Conservation (phyloP, 768 basidiomycete species). For the Termitomyces sp. region DNA sequence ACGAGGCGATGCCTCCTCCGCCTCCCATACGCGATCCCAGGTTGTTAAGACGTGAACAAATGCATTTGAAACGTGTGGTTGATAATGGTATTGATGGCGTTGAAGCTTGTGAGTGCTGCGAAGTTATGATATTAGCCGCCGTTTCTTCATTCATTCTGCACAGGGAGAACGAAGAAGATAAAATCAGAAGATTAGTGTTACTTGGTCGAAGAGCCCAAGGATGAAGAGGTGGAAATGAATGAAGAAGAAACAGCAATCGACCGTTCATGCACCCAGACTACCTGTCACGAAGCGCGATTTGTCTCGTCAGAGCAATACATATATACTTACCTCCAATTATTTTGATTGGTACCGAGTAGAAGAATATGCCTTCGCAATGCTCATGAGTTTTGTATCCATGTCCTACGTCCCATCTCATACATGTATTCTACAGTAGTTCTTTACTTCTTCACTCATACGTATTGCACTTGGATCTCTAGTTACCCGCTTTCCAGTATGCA, state of each 20-base stretch:
- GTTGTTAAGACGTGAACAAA: neutral
- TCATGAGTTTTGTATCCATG: no score
- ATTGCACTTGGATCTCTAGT: slow-evolving; percentile 16
- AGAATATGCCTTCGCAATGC: no score
- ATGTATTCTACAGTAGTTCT: slow-evolving; percentile 5
- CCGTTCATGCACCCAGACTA: neutral
- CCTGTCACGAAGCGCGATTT: neutral
- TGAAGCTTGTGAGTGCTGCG: neutral
- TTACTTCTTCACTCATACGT: neutral
- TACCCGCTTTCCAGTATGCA: slow-evolving; percentile 87
- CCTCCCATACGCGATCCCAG: slow-evolving; percentile 1
- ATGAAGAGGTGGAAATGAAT: neutral
- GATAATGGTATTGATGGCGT: neutral
- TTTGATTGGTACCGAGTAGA: neutral
- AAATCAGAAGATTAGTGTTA: neutral
- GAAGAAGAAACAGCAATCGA: neutral
- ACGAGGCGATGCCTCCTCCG: neutral
- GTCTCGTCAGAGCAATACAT: neutral
- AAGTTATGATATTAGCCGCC: neutral
- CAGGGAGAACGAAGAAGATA: neutral
- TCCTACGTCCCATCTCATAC: neutral
- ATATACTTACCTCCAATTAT: neutral
- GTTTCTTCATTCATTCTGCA: neutral
- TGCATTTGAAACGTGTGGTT: neutral
- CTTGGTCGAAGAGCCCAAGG: neutral